Base-by-base conservation (phyloP, 768 basidiomycete species). In the Tylopilus vinaceipallidus region DNA sequence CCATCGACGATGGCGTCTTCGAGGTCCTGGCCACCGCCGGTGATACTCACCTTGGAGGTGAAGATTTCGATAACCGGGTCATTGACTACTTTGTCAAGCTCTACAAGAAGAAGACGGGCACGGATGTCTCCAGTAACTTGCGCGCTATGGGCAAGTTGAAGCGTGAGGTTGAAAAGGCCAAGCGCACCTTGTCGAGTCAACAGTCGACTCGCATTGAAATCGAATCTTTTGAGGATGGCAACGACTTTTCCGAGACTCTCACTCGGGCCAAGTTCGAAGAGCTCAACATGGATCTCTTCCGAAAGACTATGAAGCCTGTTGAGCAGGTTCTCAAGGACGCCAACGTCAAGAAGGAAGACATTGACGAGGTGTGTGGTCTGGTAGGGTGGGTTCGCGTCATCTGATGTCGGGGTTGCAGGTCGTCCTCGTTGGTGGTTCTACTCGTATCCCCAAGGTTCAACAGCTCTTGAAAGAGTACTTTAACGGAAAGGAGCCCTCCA, bases 191-290 rank as follows among this genome's bases (percentile, higher is more conserved):
- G 54, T 90, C 89, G 34, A 84, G 77, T 59, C 95, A 98, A 71
- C 92, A 95, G 75, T 84, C 80, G 62, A 91, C 89, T 36, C 84
- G 86, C 54, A 79, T 99, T 57, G 95, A 99, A 69, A 95, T 99
- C 54, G 95, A 99, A 73, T 82, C 83, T 24, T 98, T 98, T 72
- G 94, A 95, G 71, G 83, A 85, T 61, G 95, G 95, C 56, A 95
- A 95, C 61, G 95, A 99, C 77, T 92, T 98, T 64, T 90, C 93
- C 29, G 95, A 98, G 80, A 91, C 91, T 6, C 82, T 98, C 27
- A 98, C 95, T 45, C 85, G 95, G 47, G 95, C 95, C 76, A 98
- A 97, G 75, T 98, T 99, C 67, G 95, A 98, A 71, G 95, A 98
- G 71, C 80, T 98, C 58, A 97, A 95, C 83, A 88, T 97, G 77